phyloP scores from a whole-genome alignment of 2,329 filamentous ascomycete species.

The Talaromyces sp. region DNA sequence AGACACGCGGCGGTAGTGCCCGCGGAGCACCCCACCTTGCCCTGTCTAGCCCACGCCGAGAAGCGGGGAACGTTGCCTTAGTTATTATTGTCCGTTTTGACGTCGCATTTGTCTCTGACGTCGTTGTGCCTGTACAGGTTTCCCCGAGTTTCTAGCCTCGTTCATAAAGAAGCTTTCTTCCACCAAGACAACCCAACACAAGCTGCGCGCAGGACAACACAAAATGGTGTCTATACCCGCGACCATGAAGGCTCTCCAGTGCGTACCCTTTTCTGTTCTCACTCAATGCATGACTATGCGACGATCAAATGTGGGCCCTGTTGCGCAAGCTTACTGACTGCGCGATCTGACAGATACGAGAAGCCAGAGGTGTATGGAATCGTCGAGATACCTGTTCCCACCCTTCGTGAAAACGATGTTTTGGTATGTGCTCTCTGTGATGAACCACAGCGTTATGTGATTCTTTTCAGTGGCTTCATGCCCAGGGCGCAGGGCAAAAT shows the following conservation, averaged over 20 bases:
- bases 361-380: constrained; percentile 59
- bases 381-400: constrained; percentile 59
- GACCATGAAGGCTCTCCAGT: constrained; percentile 61
- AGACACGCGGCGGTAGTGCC: not conserved
- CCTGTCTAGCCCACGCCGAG: not conserved
- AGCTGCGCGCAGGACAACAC: not conserved
- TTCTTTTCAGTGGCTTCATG: not conserved
- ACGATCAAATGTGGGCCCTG: not conserved
- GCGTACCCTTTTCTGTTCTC: constrained; percentile 20
- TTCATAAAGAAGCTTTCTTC: not conserved
- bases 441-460: not conserved
- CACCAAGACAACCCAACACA: not conserved
- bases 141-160: not conserved
- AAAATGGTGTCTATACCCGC: constrained; percentile 39
- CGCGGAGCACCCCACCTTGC: not conserved
- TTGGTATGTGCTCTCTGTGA: constrained; percentile 34
- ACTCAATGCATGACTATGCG: not conserved
- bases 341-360: constrained; percentile 46
- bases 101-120: not conserved
- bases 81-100: not conserved
- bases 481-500: not conserved
- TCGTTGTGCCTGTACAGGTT: not conserved
- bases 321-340: not conserved
- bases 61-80: not conserved
- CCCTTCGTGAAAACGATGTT: constrained; percentile 56